Conservation (phyloP, 2,329 filamentous ascomycete genomes). For the Incumbomyces delicatus region DNA sequence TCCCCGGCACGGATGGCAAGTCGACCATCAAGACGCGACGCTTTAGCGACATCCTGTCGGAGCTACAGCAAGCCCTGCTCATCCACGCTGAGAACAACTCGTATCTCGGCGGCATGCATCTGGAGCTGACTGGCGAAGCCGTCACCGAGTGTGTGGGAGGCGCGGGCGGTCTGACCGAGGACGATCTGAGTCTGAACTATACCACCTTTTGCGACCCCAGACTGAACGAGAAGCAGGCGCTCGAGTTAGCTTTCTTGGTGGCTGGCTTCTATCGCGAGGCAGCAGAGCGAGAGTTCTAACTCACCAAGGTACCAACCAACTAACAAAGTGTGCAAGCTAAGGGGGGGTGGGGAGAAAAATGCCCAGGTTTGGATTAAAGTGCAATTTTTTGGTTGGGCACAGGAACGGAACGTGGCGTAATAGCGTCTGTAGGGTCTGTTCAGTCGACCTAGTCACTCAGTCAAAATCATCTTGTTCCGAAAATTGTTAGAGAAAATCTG, state of each 20-base stretch:
- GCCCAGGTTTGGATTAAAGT: too few relatives aligned
- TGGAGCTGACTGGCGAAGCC: conserved; percentile 89
- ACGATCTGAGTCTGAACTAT: conserved; percentile 82
- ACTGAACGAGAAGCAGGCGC: conserved; percentile 92
- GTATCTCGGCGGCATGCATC: conserved; percentile 85
- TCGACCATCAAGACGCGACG: conserved; percentile 88
- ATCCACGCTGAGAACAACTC: conserved; percentile 78
- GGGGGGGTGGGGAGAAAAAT: too few relatives aligned
- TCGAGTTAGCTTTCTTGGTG: conserved; percentile 88
- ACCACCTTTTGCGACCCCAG: conserved; percentile 93
- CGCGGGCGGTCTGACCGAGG: conserved; percentile 74
- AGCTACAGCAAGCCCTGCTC: conserved; percentile 70
- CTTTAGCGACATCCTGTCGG: conserved; percentile 81
- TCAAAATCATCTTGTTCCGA: too few relatives aligned
- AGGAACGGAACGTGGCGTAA: too few relatives aligned
- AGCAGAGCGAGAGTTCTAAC: conserved; percentile 1
- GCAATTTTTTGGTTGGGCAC: too few relatives aligned
- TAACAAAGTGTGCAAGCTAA: too few relatives aligned
- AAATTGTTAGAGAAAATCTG: too few relatives aligned
- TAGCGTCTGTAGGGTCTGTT: too few relatives aligned
- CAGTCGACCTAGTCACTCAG: too few relatives aligned
- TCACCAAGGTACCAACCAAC: too few relatives aligned
- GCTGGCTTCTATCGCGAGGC: conserved; percentile 64
- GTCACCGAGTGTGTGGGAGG: conserved; percentile 95
- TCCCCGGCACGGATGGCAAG: conserved; percentile 40